Evolutionary conservation across 345 rosid species (phyloP).

Genomic region (Zanthoxylum bungeanum): DNA sequence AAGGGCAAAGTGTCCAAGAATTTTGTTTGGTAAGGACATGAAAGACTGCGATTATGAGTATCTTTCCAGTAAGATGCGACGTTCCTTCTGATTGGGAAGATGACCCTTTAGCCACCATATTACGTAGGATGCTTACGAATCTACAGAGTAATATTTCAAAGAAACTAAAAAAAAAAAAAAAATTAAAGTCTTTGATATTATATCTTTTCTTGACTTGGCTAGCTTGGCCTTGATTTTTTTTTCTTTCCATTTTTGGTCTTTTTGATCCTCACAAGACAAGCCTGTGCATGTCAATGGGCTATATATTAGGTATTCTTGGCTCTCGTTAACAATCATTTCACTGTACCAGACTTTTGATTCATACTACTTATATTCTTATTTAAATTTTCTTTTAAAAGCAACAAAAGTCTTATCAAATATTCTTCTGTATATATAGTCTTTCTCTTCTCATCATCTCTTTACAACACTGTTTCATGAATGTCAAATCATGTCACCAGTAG

Average conservation of each 20-base stretch:
- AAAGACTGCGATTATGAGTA: constrained; percentile 15
- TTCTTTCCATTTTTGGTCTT: constrained; percentile 7
- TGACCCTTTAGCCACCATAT: constrained; percentile 36
- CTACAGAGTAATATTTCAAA: constrained; percentile 11
- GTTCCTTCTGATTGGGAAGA: constrained; percentile 37
- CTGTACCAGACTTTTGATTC: constrained; percentile 16
- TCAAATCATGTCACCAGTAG: constrained; percentile 12
- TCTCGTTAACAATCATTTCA: constrained; percentile 31
- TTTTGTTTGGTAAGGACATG: constrained; percentile 25
- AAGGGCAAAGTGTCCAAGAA: constrained; percentile 10
- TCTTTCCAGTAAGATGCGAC: constrained; percentile 28
- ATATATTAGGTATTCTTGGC: constrained; percentile 25
- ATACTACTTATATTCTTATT: constrained; percentile 29
- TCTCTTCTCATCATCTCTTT: neutral
- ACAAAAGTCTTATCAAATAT: constrained; percentile 16
- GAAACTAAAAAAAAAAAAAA: neutral
- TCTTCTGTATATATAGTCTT: too few relatives aligned
- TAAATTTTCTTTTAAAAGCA: constrained; percentile 22
- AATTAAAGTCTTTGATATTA: constrained; percentile 15
- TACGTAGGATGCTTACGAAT: constrained; percentile 22
- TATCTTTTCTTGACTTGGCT: constrained; percentile 26
- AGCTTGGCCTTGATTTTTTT: neutral
- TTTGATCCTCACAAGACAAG: constrained; percentile 15
- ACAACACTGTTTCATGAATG: neutral
- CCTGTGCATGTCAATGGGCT: constrained; percentile 28